Evolutionary conservation across 371 early-diverging fungal species (phyloP).

Genomic region (Rhizomucor miehei): DNA sequence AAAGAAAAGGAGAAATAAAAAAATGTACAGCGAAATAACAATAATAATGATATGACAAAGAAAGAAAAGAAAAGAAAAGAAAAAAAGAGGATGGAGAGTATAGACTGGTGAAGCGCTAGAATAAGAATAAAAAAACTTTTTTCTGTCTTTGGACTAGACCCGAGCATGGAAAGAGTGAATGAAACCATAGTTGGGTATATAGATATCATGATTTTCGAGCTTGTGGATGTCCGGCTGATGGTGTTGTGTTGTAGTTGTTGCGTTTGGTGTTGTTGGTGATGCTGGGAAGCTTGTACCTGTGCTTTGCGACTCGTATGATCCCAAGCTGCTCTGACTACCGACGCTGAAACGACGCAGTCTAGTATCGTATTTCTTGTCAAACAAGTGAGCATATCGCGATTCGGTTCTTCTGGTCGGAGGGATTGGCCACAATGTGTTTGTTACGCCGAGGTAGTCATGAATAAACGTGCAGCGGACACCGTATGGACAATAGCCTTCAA

Average conservation of each 20-base stretch:
- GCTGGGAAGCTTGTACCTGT: background rate
- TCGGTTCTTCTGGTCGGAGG: constrained; percentile 13
- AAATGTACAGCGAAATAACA: background rate
- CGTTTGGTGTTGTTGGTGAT: background rate
- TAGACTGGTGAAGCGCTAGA: background rate
- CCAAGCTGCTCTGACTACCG: no score
- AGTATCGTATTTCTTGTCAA: no score
- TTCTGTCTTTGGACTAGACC: background rate
- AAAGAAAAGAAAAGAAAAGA: no score
- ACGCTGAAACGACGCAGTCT: no score
- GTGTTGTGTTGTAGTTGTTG: background rate
- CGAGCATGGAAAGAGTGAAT: background rate
- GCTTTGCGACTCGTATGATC: no score
- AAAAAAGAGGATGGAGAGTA: no score
- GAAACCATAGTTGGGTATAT: background rate
- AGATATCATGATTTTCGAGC: background rate
- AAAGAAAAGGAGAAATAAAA: background rate
- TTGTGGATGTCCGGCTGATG: background rate
- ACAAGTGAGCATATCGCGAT: constrained; percentile 4
- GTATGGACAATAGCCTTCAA: constrained; percentile 91
- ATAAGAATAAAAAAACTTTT: background rate
- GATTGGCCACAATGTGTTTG: constrained; percentile 3
- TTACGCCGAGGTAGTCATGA: constrained; percentile 46
- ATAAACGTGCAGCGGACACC: constrained; percentile 96
- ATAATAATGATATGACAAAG: background rate